These are phyloP conservation scores for Dissophora ornata DNA, from an alignment of 192 early-diverging fungal species.

Conservation along the genomic window DNA sequence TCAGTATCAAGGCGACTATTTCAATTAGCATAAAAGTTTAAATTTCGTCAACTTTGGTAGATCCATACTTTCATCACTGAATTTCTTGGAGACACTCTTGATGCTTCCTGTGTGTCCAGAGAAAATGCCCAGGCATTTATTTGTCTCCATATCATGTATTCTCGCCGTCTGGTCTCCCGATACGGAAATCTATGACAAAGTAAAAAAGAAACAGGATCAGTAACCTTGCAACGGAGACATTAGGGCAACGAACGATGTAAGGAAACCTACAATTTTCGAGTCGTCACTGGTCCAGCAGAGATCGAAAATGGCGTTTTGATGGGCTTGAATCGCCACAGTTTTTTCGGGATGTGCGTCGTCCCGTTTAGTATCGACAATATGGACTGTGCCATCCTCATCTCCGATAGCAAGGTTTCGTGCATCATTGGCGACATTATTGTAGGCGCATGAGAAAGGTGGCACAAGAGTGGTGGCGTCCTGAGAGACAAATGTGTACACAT, in stretches of 20 bases:
- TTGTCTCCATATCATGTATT: constrained; percentile 81
- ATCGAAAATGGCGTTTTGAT: constrained; percentile 87
- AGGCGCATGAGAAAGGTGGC: constrained; percentile 45
- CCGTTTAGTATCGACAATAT: constrained; percentile 67
- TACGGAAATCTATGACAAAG: constrained; percentile 65
- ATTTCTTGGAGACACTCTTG: constrained; percentile 73
- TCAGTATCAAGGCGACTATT: too few species aligned
- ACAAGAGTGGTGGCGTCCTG: constrained; percentile 38
- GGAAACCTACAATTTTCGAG: constrained; percentile 60
- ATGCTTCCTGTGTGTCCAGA: constrained; percentile 76
- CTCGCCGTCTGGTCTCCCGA: constrained; percentile 80
- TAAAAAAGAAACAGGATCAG: background rate
- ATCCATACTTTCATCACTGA: constrained; percentile 68
- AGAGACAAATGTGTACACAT: constrained; percentile 41
- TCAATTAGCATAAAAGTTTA: background rate
- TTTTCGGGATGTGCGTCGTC: constrained; percentile 54
- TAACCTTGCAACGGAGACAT: too few species aligned
- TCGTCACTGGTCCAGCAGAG: constrained; percentile 81
- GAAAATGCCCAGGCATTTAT: constrained; percentile 64
- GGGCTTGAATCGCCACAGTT: constrained; percentile 63
- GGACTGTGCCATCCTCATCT: constrained; percentile 73
- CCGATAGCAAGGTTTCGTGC: constrained; percentile 73
- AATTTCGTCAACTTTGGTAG: too few species aligned
- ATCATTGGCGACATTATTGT: constrained; percentile 55
- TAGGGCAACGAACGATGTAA: too few species aligned